A percentile compares a stretch with the other conserved stretches of the same genome.
Conservation (phyloP, 1,284 basidiomycete species). For the Sparassis latifolia region DNA sequence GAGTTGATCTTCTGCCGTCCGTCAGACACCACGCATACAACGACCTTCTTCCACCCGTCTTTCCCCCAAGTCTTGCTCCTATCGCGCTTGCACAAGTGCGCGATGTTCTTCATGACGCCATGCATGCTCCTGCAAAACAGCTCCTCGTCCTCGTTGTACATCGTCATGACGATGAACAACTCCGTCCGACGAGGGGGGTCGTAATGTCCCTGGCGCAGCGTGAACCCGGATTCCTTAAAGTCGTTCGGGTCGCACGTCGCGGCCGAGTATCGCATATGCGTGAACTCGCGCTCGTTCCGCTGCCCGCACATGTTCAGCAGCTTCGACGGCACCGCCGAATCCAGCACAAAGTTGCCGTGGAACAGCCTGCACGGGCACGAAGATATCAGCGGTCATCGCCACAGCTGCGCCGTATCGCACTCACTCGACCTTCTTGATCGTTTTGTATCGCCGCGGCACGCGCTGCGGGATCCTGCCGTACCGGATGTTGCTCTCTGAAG, state of each 20-base stretch:
- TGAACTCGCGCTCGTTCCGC: constrained; percentile 83
- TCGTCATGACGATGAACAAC: constrained; percentile 78
- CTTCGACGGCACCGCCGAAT: constrained; percentile 81
- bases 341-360: constrained; percentile 87
- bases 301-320: constrained; percentile 73
- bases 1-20: constrained; percentile 83
- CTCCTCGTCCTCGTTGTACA: constrained; percentile 76
- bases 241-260: constrained; percentile 93
- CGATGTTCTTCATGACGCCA: constrained; percentile 86
- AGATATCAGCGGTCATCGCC: background rate
- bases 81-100: constrained; percentile 76
- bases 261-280: constrained; percentile 90
- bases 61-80: constrained; percentile 92
- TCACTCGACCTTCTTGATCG: constrained; percentile 82
- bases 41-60: constrained; percentile 95
- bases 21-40: constrained; percentile 61
- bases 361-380: constrained; percentile 51
- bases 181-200: constrained; percentile 79
- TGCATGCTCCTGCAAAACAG: constrained; percentile 86
- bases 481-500: constrained; percentile 50
- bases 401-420: constrained; percentile 19
- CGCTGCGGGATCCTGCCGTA: constrained; percentile 86
- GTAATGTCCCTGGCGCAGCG: constrained; percentile 76
- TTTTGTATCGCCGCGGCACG: constrained; percentile 83
- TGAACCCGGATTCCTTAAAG: constrained; percentile 76